These are phyloP conservation scores for Pythium graminicola DNA, from an alignment of 352 stramenopile genomes.

Conservation along the genomic window DNA sequence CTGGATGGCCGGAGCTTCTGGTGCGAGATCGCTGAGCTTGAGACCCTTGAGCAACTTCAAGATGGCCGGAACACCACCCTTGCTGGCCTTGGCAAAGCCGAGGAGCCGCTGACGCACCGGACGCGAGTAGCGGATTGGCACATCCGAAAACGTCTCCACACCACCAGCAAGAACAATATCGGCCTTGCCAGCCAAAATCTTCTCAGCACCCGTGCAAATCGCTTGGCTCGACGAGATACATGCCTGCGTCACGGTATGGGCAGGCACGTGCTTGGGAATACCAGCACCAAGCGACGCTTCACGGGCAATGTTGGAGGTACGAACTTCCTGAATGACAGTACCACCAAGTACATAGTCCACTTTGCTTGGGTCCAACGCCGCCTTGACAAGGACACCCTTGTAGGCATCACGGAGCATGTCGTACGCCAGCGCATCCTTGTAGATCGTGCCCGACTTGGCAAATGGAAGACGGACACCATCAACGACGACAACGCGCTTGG, in stretches of 20 bases:
- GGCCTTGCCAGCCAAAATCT: slow-evolving; percentile 94
- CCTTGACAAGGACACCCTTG: slow-evolving; percentile 94
- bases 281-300: slow-evolving; percentile 95
- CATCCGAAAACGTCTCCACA: slow-evolving; percentile 96
- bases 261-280: slow-evolving; percentile 90
- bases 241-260: slow-evolving; percentile 94
- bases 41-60: slow-evolving; percentile 93
- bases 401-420: slow-evolving; percentile 95
- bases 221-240: slow-evolving; percentile 97
- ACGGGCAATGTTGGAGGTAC: slow-evolving; percentile 97
- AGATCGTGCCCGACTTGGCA: slow-evolving; percentile 91
- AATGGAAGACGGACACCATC: slow-evolving; percentile 95
- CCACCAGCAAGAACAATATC: slow-evolving; percentile 95
- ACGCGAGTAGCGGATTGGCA: slow-evolving; percentile 95
- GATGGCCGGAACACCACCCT: slow-evolving; percentile 88
- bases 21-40: slow-evolving; percentile 84
- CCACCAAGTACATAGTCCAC: slow-evolving; percentile 97
- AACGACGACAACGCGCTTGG: slow-evolving; percentile 88
- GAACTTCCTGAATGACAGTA: slow-evolving; percentile 96
- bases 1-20: slow-evolving; percentile 96
- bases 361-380: slow-evolving; percentile 89
- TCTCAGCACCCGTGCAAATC: slow-evolving; percentile 91
- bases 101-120: slow-evolving; percentile 79
- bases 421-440: slow-evolving; percentile 96
- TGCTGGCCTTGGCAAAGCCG: slow-evolving; percentile 90